A percentile compares a stretch with the other conserved stretches of the same genome.
phyloP scores from a whole-genome alignment of 2,329 filamentous ascomycete genomes.

The Hypoxylon sp. region DNA sequence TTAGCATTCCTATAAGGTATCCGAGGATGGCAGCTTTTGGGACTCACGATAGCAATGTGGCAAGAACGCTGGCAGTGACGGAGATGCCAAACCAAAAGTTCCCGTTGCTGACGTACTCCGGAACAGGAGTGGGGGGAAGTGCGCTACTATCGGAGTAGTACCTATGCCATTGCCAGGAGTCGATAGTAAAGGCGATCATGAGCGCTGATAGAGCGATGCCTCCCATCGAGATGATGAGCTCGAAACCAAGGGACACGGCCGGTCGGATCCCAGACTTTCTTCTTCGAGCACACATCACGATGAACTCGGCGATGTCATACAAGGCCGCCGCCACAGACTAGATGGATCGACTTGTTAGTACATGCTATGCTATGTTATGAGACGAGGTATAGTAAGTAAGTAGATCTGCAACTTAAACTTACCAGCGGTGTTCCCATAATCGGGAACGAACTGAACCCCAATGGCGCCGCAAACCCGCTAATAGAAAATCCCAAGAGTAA shows the following conservation, averaged over 20 bases:
- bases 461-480: conserved; percentile 6
- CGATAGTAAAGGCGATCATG: conserved; percentile 9
- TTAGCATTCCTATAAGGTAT: background rate
- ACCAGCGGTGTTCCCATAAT: conserved; percentile 24
- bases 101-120: conserved; percentile 12
- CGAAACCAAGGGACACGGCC: conserved; percentile 26
- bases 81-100: conserved; percentile 20
- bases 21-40: background rate
- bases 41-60: conserved; percentile 25
- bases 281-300: conserved; percentile 20
- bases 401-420: background rate
- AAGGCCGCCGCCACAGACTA: conserved; percentile 6
- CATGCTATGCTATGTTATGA: background rate
- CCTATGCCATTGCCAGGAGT: conserved; percentile 2
- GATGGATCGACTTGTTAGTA: background rate
- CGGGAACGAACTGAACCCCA: conserved; percentile 14
- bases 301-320: conserved; percentile 24
- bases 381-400: background rate
- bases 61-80: conserved; percentile 6
- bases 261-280: conserved; percentile 21
- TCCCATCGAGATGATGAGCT: conserved; percentile 19
- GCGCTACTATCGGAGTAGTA: conserved; percentile 5
- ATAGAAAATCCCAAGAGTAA: conserved; percentile 20
- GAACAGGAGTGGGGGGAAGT: background rate
- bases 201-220: conserved; percentile 18